Percentiles rank a stretch among this genome's conserved stretches.
Evolutionary conservation across 1,284 basidiomycete species (phyloP).

Genomic region (Porodaedalea pini): DNA sequence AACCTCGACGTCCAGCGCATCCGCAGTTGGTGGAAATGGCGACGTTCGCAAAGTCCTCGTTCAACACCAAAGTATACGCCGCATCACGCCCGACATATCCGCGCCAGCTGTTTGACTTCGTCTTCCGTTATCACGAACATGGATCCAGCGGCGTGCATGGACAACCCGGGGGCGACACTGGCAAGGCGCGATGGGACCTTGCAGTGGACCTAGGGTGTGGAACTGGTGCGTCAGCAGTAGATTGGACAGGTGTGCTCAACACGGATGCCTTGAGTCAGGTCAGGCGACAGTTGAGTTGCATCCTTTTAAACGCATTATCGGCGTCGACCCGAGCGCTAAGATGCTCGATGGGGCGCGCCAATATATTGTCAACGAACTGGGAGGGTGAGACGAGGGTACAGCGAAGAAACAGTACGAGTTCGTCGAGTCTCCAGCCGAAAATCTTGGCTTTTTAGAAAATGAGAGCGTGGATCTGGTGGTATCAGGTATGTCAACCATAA

Average conservation of each 20-base stretch:
- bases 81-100: slow-evolving; percentile 68
- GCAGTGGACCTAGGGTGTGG: slow-evolving; percentile 85
- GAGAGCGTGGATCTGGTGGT: slow-evolving; percentile 71
- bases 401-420: slow-evolving; percentile 38
- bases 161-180: neutral
- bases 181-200: slow-evolving; percentile 45
- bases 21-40: no score
- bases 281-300: slow-evolving; percentile 65
- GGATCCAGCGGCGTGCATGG: neutral
- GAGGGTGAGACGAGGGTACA: slow-evolving; percentile 6
- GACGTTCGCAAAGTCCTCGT: slow-evolving; percentile 61
- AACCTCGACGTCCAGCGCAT: no score
- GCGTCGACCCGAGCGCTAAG: slow-evolving; percentile 66
- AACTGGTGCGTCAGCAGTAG: slow-evolving; percentile 52
- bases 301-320: slow-evolving; percentile 61
- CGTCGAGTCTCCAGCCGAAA: slow-evolving; percentile 53
- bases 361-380: slow-evolving; percentile 25
- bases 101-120: slow-evolving; percentile 52
- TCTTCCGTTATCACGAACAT: slow-evolving; percentile 54
- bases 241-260: neutral
- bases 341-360: slow-evolving; percentile 69
- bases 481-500: slow-evolving; percentile 45
- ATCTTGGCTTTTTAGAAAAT: slow-evolving; percentile 49
- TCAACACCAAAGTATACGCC: slow-evolving; percentile 63
- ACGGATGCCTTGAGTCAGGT: slow-evolving; percentile 34